Base-by-base conservation (phyloP, 2,329 filamentous ascomycete species). In the Amesomyces nigricolor region DNA sequence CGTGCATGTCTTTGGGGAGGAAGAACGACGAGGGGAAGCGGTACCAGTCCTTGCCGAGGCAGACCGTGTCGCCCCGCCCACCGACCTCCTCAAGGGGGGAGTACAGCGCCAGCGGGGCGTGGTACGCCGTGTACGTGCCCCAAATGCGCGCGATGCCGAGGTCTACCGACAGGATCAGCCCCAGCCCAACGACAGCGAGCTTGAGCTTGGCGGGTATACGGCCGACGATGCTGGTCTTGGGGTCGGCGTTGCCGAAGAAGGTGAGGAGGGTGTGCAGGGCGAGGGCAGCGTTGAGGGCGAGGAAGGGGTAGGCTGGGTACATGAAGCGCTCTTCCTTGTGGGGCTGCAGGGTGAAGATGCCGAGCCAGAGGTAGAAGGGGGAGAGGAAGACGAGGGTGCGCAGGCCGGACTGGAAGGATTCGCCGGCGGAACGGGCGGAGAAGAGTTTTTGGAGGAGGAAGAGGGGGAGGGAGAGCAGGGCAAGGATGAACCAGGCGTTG, bases 311-410 rank as follows among this genome's bases (percentile, higher is more conserved):
- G 2, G 84, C 88, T 0, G 94, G 94, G 66, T 96, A 99, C 91
- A 99, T 97, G 75, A 99, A 99, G 6, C 94, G 81, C 72, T 99
- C 94, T 70, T 99, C 94, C 67, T 99, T 99, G 73, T 99, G 94
- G 14, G 94, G 89, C 68, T 99, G 94, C 8, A 87, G 69, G 0
- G 89, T 92, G 73, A 99, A 97, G 59, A 97, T 94, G 3, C 73
- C 81, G 29, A 99, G 79, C 94, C 94, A 99, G 67, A 96, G 79
- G 69, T 97, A 99, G 71, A 97, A 95, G 0, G 94, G 94, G 0
- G 82, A 74, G 52, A 92, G 76, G 62, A 96, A 89, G 17, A 92
- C 81, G 47, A 95, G 65, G 9, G 86, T 89, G 37, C 91, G 85
- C 53, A 95, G 72, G 1, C 88, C 80, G 1, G 85, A 87, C 61